Conservation (phyloP, 441 rosid species). For the Bocquillonia castaneifolia region DNA sequence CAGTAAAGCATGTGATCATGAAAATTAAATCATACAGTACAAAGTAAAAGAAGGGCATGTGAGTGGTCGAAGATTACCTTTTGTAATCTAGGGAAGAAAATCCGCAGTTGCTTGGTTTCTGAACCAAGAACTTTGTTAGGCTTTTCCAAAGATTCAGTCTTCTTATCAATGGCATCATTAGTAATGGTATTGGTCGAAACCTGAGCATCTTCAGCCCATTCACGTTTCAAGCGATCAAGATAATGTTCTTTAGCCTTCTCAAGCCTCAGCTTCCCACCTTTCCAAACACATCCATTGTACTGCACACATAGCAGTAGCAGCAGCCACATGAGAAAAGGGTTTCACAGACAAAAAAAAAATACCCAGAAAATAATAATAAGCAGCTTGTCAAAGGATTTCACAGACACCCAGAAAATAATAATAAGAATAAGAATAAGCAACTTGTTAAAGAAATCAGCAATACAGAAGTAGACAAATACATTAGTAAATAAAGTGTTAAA, state of each 20-base stretch:
- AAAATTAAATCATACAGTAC: background rate
- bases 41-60: background rate
- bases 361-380: background rate
- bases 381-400: too few relatives aligned
- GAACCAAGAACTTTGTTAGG: conserved; percentile 20
- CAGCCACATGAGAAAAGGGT: background rate
- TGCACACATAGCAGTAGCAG: conserved; percentile 23
- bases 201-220: conserved; percentile 58
- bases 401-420: too few relatives aligned
- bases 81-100: conserved; percentile 66
- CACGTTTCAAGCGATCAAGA: conserved; percentile 54
- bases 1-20: background rate
- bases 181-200: conserved; percentile 14
- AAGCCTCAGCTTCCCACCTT: conserved; percentile 73
- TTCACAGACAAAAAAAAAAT: background rate
- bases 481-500: too few relatives aligned
- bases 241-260: conserved; percentile 88
- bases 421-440: too few relatives aligned
- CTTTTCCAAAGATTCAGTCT: conserved; percentile 19
- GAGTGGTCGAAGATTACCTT: conserved; percentile 38
- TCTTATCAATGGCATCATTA: conserved; percentile 9
- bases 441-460: too few relatives aligned
- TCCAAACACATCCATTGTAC: conserved; percentile 92
- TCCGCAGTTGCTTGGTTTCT: conserved; percentile 35
- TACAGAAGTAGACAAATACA: too few relatives aligned